Base-by-base conservation (phyloP, 805 yeast genomes). In the Diddensiella transvaalensis region DNA sequence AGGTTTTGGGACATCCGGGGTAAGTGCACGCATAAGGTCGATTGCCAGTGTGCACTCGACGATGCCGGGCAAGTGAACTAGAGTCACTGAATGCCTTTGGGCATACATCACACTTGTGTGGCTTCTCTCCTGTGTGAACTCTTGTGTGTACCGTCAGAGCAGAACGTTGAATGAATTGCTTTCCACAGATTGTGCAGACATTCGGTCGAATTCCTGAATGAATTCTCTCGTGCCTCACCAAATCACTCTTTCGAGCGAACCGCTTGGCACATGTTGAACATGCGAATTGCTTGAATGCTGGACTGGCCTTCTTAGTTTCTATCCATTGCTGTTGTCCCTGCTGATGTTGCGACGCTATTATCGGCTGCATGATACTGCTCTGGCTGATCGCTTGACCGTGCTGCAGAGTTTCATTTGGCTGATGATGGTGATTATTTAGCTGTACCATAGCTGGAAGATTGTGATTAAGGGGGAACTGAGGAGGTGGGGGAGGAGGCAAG, bases 61-160 rank as follows among this genome's bases (percentile, higher is more conserved):
- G 79, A 64, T 88, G 96, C 51, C 96, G 76, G 3, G 96, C 95
- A 50, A 89, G 71, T 3, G 69, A 65, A 13, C 66, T 61, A 10
- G 69, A 65, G 48, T 66, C 70, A 44, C 68, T 62, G 47, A 66
- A 66, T 15, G 61, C 58, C 22, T 66, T 60, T 21, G 50, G 53
- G 48, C 73, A 69, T 13, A 58, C 53, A 13, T 70, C 63, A 62
- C 88, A 83, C 48, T 68, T 67, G 60, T 79, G 83, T 5, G 89
- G 89, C 55, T 82, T 83, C 59, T 82, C 88, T n/a, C 89, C 89
- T 0, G 88, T 83, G 63, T 88, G 96, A 4, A 86, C 83, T 55
- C 87, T 78, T 55, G 76, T 72, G 65, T 88, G 96, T 3, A 90
- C 87, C 53, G 82, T 83, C 47, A 87, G 70, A 1, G 93, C 87